Percentiles rank a stretch among this genome's conserved stretches.
phyloP scores from a whole-genome alignment of 1,284 basidiomycete species.

The Omphalotus olearius region DNA sequence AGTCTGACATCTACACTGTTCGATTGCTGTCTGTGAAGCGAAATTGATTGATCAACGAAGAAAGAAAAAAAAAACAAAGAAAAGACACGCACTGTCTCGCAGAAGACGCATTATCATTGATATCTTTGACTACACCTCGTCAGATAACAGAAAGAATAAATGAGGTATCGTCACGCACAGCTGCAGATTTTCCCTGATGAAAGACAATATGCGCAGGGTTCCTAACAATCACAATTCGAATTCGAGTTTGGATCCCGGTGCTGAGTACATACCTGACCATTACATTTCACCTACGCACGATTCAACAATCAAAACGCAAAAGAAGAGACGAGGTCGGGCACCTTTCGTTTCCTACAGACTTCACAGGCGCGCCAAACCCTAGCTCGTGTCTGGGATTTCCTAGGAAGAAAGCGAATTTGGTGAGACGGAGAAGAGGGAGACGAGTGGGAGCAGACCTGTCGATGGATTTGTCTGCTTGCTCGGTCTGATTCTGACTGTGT shows the following conservation, averaged over 20 bases:
- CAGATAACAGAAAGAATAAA: not conserved
- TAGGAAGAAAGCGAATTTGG: not conserved
- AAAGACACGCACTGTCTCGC: slow-evolving; percentile 16
- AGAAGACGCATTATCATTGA: slow-evolving; percentile 19
- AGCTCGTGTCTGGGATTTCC: slow-evolving; percentile 6
- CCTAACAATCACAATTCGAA: slow-evolving; percentile 7
- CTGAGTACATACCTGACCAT: slow-evolving; percentile 15
- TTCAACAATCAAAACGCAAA: not conserved
- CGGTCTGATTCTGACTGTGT: no score
- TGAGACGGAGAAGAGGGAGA: not conserved
- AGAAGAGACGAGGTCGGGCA: not conserved
- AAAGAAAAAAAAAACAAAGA: not conserved
- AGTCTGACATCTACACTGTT: slow-evolving; percentile 16
- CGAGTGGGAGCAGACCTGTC: not conserved
- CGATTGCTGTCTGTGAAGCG: slow-evolving; percentile 10
- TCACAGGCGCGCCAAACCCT: slow-evolving; percentile 19
- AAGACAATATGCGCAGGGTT: slow-evolving; percentile 19
- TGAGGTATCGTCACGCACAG: slow-evolving; percentile 16
- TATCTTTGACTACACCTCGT: slow-evolving; percentile 17
- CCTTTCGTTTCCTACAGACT: slow-evolving; percentile 4
- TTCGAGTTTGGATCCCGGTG: not conserved
- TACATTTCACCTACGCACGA: slow-evolving; percentile 17
- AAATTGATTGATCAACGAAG: not conserved
- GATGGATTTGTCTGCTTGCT: slow-evolving; percentile 5
- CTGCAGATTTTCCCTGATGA: slow-evolving; percentile 19